Conservation (phyloP, 2,329 filamentous ascomycete species). For the Zasmidium citrigriseum region DNA sequence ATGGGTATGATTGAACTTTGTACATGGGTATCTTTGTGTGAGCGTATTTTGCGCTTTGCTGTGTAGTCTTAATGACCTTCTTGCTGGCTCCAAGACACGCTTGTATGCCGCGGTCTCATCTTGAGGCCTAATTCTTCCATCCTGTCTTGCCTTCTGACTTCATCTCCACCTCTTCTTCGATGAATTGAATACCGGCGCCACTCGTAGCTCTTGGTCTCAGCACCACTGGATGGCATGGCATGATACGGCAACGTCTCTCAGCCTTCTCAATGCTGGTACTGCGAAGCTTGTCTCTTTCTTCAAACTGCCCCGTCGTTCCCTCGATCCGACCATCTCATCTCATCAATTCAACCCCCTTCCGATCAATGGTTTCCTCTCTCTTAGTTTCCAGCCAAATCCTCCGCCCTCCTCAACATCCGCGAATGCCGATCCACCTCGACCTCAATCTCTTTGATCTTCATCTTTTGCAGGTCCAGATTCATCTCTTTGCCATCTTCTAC, state of each 20-base stretch:
- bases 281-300: not conserved
- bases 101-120: no score
- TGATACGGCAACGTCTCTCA: no score
- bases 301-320: not conserved
- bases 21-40: not conserved
- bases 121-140: no score
- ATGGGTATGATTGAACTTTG: slow-evolving; percentile 15
- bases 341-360: not conserved
- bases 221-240: no score
- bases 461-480: slow-evolving; percentile 74
- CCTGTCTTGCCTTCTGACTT: not conserved
- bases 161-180: no score
- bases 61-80: no score
- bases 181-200: no score
- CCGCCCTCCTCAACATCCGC: slow-evolving; percentile 75
- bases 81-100: no score
- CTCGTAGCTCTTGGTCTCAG: no score
- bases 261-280: no score
- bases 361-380: not conserved
- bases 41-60: not conserved
- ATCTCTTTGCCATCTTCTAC: slow-evolving; percentile 92
- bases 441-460: slow-evolving; percentile 82
- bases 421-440: slow-evolving; percentile 92
- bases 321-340: not conserved
- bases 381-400: slow-evolving; percentile 63